A percentile compares a stretch with the other conserved stretches of the same genome.
Evolutionary conservation across 2,329 filamentous ascomycete species (phyloP).

Genomic region (Ophiostoma tasmaniense): DNA sequence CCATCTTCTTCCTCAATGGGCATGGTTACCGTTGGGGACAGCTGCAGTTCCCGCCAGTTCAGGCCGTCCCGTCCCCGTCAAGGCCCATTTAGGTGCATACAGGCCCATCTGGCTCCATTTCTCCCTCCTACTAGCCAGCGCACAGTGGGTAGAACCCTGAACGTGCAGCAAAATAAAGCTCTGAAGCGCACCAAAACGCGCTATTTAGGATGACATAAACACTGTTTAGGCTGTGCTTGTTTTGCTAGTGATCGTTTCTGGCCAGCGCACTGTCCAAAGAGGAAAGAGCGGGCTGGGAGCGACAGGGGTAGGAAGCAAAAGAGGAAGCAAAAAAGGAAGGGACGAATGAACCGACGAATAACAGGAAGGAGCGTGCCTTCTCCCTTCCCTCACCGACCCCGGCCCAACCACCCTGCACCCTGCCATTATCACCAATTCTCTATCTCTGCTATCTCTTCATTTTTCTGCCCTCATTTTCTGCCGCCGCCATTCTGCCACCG

Average conservation of each 20-base stretch:
- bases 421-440: neutral
- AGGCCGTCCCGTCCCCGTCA: neutral
- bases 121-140: neutral
- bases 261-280: neutral
- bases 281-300: slow-evolving; percentile 1
- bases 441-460: neutral
- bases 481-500: neutral
- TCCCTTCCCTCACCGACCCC: neutral
- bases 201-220: neutral
- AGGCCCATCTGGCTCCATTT: neutral
- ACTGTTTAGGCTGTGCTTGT: neutral
- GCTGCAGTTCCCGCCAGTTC: neutral
- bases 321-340: neutral
- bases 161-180: neutral
- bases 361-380: neutral
- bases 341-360: neutral
- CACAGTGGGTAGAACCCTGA: neutral
- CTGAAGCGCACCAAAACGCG: neutral
- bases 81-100: neutral
- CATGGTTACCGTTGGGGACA: neutral
- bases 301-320: neutral
- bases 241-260: neutral
- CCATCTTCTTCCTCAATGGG: neutral
- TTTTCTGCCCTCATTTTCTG: slow-evolving; percentile 2
- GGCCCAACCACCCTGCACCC: slow-evolving; percentile 1